Percentiles rank a stretch among this genome's conserved stretches.
Conservation (phyloP, 129 eudicot genomes). For the Escallonia herrerae region DNA sequence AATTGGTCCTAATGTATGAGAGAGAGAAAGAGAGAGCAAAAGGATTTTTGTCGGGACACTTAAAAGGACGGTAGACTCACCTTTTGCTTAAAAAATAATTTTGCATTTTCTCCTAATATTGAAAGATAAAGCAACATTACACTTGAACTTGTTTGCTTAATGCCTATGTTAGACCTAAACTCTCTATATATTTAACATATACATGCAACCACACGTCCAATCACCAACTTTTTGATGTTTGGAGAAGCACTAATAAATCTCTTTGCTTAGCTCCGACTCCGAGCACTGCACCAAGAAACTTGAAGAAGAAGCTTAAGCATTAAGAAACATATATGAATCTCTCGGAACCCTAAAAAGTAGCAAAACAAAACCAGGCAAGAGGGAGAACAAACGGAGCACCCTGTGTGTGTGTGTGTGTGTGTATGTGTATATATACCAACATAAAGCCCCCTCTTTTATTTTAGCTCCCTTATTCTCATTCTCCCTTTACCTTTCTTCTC, state of each 20-base stretch:
- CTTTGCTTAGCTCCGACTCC: conserved; percentile 19
- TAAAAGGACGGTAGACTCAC: not conserved
- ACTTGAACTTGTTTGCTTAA: conserved; percentile 12
- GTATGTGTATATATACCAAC: conserved; percentile 20
- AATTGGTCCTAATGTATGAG: not conserved
- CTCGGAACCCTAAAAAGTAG: conserved; percentile 48
- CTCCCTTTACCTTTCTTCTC: conserved; percentile 19
- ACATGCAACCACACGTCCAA: not conserved
- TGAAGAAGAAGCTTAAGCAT: conserved; percentile 50
- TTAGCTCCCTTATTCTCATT: conserved; percentile 56
- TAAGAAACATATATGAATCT: conserved; percentile 27
- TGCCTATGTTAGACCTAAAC: conserved; percentile 6
- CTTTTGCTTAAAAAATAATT: conserved; percentile 14
- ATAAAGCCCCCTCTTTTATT: conserved; percentile 61
- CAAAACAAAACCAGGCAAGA: conserved; percentile 34
- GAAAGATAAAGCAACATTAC: not conserved
- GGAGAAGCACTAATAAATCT: conserved; percentile 11
- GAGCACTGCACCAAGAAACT: conserved; percentile 4
- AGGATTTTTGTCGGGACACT: conserved; percentile 38
- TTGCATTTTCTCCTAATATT: not conserved
- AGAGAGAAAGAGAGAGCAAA: conserved; percentile 24
- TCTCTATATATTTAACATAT: not conserved
- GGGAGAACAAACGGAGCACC: conserved; percentile 28
- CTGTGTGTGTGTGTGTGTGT: conserved; percentile 1
- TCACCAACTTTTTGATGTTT: conserved; percentile 20